phyloP scores from a whole-genome alignment of 2,329 filamentous ascomycete species.

The Penicillium crustosum region DNA sequence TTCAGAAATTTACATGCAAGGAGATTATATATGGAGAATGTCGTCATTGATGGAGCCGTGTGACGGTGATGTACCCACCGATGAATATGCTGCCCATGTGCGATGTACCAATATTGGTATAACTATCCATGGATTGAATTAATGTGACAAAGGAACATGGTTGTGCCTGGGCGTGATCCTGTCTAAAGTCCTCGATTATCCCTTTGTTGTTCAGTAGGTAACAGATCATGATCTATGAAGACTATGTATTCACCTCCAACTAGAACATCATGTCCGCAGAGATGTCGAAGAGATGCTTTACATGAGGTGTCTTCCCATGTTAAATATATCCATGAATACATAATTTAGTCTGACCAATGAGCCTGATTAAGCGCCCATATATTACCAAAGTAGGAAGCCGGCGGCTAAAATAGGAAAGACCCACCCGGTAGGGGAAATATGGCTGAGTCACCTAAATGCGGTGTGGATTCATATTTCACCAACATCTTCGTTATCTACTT shows the following conservation, averaged over 20 bases:
- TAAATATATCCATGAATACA: neutral
- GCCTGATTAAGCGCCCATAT: neutral
- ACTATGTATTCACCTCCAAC: neutral
- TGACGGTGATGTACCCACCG: constrained; percentile 3
- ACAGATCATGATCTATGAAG: neutral
- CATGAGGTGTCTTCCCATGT: too few species aligned
- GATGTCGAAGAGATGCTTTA: neutral
- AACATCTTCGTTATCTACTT: too few species aligned
- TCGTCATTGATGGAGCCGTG: constrained; percentile 18
- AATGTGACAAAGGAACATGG: too few species aligned
- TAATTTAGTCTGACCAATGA: neutral
- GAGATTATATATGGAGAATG: constrained; percentile 14
- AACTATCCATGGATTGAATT: too few species aligned
- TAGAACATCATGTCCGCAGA: neutral
- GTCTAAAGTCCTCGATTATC: neutral
- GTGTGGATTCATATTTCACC: too few species aligned
- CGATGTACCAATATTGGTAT: too few species aligned
- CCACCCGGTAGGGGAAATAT: too few species aligned
- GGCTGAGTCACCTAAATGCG: too few species aligned
- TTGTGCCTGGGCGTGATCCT: too few species aligned
- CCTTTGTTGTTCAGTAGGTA: too few species aligned
- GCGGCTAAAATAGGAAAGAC: neutral
- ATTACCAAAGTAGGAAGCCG: neutral
- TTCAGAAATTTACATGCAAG: constrained; percentile 5
- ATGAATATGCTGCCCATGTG: neutral